Base-by-base conservation (phyloP, 768 basidiomycete species). In the Mycena rosella region DNA sequence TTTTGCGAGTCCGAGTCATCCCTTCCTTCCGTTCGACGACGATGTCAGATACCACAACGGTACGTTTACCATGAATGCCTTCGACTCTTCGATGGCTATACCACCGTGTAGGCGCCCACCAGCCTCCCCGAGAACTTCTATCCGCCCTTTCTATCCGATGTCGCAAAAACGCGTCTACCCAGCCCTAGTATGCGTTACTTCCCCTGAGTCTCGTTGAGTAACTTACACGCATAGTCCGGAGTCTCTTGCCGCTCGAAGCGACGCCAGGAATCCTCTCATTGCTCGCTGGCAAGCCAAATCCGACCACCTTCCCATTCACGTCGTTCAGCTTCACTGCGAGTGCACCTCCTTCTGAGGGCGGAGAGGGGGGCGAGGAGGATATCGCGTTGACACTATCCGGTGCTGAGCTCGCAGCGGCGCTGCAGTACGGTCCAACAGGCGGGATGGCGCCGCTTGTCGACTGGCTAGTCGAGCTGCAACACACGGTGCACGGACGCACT, bases 211-310 rank as follows among this genome's bases (percentile, higher is more conserved):
- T 40, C 34, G 67, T 44, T 40, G 3, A 44, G 32, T n/a, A 5
- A 5, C 42, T 44, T 3, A 15, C n/a, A 15, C 53, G 49, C 56
- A 24, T 69, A 92, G 90, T 93, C 63, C 84, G 90, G 68, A 78
- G 89, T 17, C 84, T 97, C n/a, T 86, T 89, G 63, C 94, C 90
- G 0, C 84, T 96, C 29, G 97, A 98, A 78, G 84, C 85, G 24
- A 86, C 81, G 0, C 95, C 96, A 0, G 93, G 93, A 0, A 76
- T 94, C 40, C 89, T 96, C 61, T 94, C 92, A 4, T 77, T 96
- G 34, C 87, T 96, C 9, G 96, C 96, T 0, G 97, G 97, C 29
- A 96, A 96, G 78, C 97, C 97, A 8, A 96, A 97, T 74, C 85
- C 90, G 10, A 82, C 85, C n/a, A 92, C 94, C 22, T 99, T 98